Conservation (phyloP, 768 basidiomycete species). For the Mycena floridula region DNA sequence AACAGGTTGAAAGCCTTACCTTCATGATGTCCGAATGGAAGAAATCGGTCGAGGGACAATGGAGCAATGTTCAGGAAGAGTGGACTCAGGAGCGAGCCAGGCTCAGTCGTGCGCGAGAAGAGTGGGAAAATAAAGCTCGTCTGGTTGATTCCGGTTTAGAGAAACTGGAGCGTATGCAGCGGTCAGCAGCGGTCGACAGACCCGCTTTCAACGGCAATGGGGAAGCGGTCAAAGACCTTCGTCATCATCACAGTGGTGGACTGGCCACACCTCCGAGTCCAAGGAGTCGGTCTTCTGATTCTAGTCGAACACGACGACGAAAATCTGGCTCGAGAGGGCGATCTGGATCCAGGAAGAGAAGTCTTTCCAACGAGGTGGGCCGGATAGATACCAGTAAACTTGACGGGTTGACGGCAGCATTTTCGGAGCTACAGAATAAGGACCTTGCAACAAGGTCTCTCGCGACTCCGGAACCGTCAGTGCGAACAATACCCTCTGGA, state of each 20-base stretch:
- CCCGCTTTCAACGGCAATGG: slow-evolving; percentile 8
- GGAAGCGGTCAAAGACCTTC: slow-evolving; percentile 5
- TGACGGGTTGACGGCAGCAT: not conserved
- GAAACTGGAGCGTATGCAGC: slow-evolving; percentile 29
- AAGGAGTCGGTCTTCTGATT: slow-evolving; percentile 62
- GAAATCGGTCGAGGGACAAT: slow-evolving; percentile 71
- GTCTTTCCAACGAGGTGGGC: slow-evolving; percentile 4
- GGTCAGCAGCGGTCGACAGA: slow-evolving; percentile 23
- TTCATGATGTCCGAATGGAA: slow-evolving; percentile 67
- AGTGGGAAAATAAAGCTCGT: slow-evolving; percentile 67
- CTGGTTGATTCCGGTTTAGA: slow-evolving; percentile 50
- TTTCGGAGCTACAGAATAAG: not conserved
- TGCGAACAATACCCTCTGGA: not conserved
- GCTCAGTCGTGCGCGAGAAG: slow-evolving; percentile 64
- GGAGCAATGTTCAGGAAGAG: slow-evolving; percentile 71
- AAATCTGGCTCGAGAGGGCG: slow-evolving; percentile 27
- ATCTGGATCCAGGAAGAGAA: slow-evolving; percentile 13
- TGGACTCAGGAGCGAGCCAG: slow-evolving; percentile 81
- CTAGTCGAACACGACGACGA: slow-evolving; percentile 40
- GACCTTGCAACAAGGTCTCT: slow-evolving; percentile 4
- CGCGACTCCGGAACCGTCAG: slow-evolving; percentile 20
- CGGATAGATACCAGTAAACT: slow-evolving; percentile 4
- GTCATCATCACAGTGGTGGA: slow-evolving; percentile 39
- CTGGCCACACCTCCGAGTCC: slow-evolving; percentile 76
- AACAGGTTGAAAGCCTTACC: slow-evolving; percentile 43